Percentiles rank a stretch among this genome's conserved stretches.
Evolutionary conservation across 148 eudicot genomes (phyloP).

Genomic region (Salicornia ramosissima): DNA sequence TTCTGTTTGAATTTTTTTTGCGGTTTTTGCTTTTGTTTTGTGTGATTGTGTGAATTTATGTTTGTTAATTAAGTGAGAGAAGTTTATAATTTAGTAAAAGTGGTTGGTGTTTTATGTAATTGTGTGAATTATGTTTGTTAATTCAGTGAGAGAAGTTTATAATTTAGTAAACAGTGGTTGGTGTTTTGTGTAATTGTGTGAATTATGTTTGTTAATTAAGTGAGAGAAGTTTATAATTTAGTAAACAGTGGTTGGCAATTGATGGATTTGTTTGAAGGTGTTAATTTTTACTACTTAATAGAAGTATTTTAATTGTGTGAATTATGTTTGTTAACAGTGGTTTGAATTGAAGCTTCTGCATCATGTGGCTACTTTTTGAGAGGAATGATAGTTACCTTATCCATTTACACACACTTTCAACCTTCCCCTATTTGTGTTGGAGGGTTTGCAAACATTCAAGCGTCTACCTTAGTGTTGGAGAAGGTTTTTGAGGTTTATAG

Average conservation of each 20-base stretch:
- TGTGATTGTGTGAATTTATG: neutral
- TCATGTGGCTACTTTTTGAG: neutral
- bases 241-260: neutral
- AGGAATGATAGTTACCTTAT: neutral
- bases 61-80: neutral
- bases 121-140: neutral
- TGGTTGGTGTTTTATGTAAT: neutral
- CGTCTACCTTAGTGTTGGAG: too few species aligned
- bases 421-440: neutral
- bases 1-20: neutral
- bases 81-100: neutral
- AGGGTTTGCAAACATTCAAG: neutral
- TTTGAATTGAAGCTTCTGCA: neutral
- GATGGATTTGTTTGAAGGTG: neutral
- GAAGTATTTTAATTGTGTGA: neutral
- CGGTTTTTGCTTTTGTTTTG: neutral
- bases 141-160: neutral
- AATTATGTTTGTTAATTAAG: neutral
- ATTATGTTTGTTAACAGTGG: neutral
- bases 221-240: neutral
- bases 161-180: neutral
- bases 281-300: neutral
- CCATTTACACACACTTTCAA: neutral
- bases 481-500: neutral
- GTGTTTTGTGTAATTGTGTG: neutral